A percentile compares a stretch with the other conserved stretches of the same genome.
Evolutionary conservation across 768 basidiomycete species (phyloP).

Genomic region (Termitomyces sp.): DNA sequence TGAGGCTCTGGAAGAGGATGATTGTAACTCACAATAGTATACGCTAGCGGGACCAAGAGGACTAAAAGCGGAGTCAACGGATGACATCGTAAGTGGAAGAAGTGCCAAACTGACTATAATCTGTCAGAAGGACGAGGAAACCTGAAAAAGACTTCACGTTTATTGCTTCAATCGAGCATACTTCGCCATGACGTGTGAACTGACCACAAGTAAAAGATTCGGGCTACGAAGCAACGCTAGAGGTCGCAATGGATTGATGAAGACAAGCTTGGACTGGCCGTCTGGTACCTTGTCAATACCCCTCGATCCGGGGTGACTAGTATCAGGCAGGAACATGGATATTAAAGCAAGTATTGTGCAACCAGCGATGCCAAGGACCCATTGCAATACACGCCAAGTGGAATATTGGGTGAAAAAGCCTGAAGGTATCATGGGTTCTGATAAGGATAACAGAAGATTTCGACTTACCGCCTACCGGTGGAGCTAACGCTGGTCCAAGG

Average conservation of each 20-base stretch:
- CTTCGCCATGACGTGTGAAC: slow-evolving; percentile 17
- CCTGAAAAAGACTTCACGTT: slow-evolving; percentile 24
- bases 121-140: slow-evolving; percentile 27
- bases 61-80: slow-evolving; percentile 29
- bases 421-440: slow-evolving; percentile 11
- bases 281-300: slow-evolving; percentile 44
- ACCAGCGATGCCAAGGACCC: slow-evolving; percentile 34
- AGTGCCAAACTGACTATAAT: slow-evolving; percentile 30
- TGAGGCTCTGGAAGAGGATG: background rate
- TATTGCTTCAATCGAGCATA: background rate
- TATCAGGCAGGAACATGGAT: slow-evolving; percentile 54
- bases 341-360: slow-evolving; percentile 35
- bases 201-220: slow-evolving; percentile 49
- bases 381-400: slow-evolving; percentile 64
- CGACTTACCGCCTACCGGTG: slow-evolving; percentile 45
- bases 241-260: slow-evolving; percentile 56
- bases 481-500: slow-evolving; percentile 58
- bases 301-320: slow-evolving; percentile 53
- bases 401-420: slow-evolving; percentile 51
- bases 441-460: background rate
- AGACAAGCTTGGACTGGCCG: slow-evolving; percentile 27
- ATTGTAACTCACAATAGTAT: slow-evolving; percentile 50
- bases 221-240: slow-evolving; percentile 53
- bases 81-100: slow-evolving; percentile 10
- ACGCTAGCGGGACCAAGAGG: slow-evolving; percentile 56